Percentiles rank a stretch among this genome's conserved stretches.
Evolutionary conservation across 2,329 filamentous ascomycete genomes (phyloP).

Genomic region (Akanthomyces lecanii): DNA sequence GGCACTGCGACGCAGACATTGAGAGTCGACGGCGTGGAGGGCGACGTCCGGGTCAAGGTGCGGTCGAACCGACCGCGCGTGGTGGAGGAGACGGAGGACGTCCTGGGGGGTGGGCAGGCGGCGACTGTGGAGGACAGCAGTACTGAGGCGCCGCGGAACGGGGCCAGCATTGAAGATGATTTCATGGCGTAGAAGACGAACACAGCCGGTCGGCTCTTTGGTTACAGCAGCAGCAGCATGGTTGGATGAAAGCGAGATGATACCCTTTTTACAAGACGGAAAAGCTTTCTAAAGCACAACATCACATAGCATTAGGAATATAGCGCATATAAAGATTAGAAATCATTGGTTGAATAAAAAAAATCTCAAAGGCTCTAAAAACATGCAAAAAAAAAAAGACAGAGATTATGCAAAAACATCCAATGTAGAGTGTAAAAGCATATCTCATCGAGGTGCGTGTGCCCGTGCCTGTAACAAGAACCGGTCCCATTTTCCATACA

Average conservation of each 20-base stretch:
- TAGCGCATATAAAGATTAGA: not conserved
- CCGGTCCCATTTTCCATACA: constrained; percentile 7
- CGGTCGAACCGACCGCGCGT: constrained; percentile 30
- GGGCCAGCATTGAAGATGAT: constrained; percentile 38
- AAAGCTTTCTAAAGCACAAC: not conserved
- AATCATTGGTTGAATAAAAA: not conserved
- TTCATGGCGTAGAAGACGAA: constrained; percentile 38
- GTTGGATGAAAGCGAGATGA: not conserved
- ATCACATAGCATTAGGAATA: not conserved
- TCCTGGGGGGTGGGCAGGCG: constrained; percentile 41
- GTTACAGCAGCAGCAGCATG: not conserved
- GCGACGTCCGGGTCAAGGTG: constrained; percentile 53
- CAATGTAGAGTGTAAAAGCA: not conserved
- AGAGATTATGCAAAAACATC: not conserved
- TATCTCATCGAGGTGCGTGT: constrained; percentile 8
- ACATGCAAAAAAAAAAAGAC: not conserved
- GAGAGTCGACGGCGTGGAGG: constrained; percentile 51
- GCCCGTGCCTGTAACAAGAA: constrained; percentile 11
- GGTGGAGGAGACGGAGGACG: constrained; percentile 30
- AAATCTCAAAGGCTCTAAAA: not conserved
- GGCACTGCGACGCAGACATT: constrained; percentile 40
- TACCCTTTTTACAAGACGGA: not conserved
- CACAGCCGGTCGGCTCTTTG: not conserved
- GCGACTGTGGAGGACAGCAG: constrained; percentile 35
- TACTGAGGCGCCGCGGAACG: constrained; percentile 20